Evolutionary conservation across 1,139 yeast genomes (phyloP).

Genomic region (Hemisphaericaspora subhashii): DNA sequence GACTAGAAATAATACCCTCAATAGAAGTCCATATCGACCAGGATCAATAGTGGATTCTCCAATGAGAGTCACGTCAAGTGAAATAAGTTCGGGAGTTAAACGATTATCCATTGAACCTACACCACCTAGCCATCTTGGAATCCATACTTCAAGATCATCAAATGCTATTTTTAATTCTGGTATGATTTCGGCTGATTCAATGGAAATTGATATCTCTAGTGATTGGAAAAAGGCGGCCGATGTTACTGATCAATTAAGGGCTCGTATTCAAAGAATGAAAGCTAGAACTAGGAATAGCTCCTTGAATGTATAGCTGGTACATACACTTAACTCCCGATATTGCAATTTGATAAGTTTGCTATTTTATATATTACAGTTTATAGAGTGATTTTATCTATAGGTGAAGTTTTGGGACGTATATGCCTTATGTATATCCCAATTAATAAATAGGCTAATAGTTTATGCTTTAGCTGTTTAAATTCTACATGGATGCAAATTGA

Average conservation of each 20-base stretch:
- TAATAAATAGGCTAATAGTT: too few species aligned
- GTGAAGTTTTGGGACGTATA: too few species aligned
- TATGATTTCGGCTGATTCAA: slow-evolving; percentile 3
- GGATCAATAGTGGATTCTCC: slow-evolving; percentile 9
- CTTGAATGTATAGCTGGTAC: slow-evolving; percentile 2
- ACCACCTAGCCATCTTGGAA: background rate
- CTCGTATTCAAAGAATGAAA: slow-evolving; percentile 87
- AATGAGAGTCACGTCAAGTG: slow-evolving; percentile 22
- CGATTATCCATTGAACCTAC: slow-evolving; percentile 42
- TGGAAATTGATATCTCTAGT: slow-evolving; percentile 47
- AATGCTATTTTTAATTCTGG: background rate
- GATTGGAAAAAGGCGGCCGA: slow-evolving; percentile 93
- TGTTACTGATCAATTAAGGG: slow-evolving; percentile 81
- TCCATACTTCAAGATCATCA: slow-evolving; percentile 2
- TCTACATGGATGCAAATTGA: too few species aligned
- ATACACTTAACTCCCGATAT: too few species aligned
- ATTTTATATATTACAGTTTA: background rate
- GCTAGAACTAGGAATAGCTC: slow-evolving; percentile 30
- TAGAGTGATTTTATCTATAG: too few species aligned
- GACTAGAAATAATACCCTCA: background rate
- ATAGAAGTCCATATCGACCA: slow-evolving; percentile 10
- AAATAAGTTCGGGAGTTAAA: slow-evolving; percentile 45
- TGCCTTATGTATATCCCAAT: too few species aligned
- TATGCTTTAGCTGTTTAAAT: too few species aligned
- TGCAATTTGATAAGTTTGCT: too few species aligned